Evolutionary conservation across 768 basidiomycete species (phyloP).

Genomic region (Royoungia palumana): DNA sequence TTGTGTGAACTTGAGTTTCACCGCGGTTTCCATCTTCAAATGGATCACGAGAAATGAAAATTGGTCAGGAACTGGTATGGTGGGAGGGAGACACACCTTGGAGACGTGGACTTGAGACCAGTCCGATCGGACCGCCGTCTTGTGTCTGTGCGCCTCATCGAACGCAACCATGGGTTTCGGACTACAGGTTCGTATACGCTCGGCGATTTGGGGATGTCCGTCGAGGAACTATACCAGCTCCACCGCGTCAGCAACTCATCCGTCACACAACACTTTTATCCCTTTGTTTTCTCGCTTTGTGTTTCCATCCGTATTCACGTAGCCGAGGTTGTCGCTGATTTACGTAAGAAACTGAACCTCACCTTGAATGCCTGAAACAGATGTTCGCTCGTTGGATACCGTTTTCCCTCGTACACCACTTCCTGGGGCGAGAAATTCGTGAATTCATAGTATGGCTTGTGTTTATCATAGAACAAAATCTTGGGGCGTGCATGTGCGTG

Average conservation of each 20-base stretch:
- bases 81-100: conserved; percentile 41
- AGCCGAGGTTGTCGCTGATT: no score
- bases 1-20: conserved; percentile 70
- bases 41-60: no score
- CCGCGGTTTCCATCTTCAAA: conserved; percentile 57
- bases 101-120: conserved; percentile 66
- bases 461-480: conserved; percentile 63
- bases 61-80: neutral
- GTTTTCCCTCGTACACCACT: conserved; percentile 59
- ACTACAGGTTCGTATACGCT: conserved; percentile 64
- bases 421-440: conserved; percentile 71
- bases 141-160: conserved; percentile 65
- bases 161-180: conserved; percentile 60
- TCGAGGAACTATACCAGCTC: conserved; percentile 48
- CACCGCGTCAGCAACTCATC: conserved; percentile 1
- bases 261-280: neutral
- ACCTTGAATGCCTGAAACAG: conserved; percentile 77
- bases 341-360: neutral
- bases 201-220: conserved; percentile 58
- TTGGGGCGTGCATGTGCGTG: conserved; percentile 24
- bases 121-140: conserved; percentile 56
- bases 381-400: conserved; percentile 74
- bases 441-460: conserved; percentile 65
- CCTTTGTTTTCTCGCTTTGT: no score
- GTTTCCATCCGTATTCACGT: no score